Base-by-base conservation (phyloP, 139 green algal genomes). In the Penium margaritaceum region DNA sequence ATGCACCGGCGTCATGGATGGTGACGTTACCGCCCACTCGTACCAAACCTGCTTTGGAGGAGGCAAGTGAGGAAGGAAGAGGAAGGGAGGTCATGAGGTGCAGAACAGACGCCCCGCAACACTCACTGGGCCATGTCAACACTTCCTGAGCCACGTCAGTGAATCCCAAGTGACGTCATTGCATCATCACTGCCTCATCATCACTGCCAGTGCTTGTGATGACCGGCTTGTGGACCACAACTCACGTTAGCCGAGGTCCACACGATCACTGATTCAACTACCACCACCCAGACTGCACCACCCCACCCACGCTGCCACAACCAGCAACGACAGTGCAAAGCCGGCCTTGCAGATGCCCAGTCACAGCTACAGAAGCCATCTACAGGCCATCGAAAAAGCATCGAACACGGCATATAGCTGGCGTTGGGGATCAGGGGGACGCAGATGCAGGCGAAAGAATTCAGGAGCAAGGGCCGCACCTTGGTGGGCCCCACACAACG, bases 401-500 rank as follows among this genome's bases (percentile, higher is more conserved):
- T 34, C n/a, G 7, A 32, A 35, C 53, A 35, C 53, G 29, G 1
- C 2, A 63, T 33, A 9, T 9, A 51, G 41, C 41, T 51, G 12
- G 12, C 9, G 9, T 12, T 9, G 41, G 12, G 41, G 12, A 12
- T 12, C 12, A 51, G n/a, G n/a, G 9, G 12, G 41, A 51, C 9
- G 41, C 9, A 51, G 9, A 9, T 51, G 9, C 41, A 21, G 41
- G 12, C 41, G 41, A 51, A 9, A 21, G 41, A 36, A 63, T 35
- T 37, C 19, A 35, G 24, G 2, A 21, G 12, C 9, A 7, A 36
- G n/a, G 34, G 27, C 24, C 21, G 19, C 27, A 81, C 75, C 75
- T 95, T 95, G 74, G 90, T 88, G 0, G 72, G 3, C 1, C 78
- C 79, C 1, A 76, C 73, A 63, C 88, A 90, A 2, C 95, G 81